These are phyloP conservation scores for Allium fistulosum DNA, from an alignment of 106 monocot species.

Conservation along the genomic window DNA sequence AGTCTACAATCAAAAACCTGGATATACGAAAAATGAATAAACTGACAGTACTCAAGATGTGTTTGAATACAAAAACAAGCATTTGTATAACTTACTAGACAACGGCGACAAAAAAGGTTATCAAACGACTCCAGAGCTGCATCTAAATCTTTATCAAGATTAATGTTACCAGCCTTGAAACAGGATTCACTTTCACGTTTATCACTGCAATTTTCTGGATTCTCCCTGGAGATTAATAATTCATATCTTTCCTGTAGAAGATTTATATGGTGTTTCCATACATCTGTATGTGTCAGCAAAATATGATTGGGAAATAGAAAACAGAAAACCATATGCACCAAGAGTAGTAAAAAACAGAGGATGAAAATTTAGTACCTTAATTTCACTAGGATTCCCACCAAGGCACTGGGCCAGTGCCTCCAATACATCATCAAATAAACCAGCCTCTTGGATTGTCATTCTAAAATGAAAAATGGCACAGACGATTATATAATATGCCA, in stretches of 20 bases:
- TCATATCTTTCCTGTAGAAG: constrained; percentile 90
- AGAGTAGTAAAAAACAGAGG: not conserved
- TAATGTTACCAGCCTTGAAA: constrained; percentile 32
- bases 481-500: too few species aligned
- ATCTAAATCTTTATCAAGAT: constrained; percentile 86
- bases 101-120: constrained; percentile 90
- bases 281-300: constrained; percentile 25
- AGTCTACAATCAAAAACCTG: constrained; percentile 98
- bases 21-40: not conserved
- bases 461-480: constrained; percentile 22
- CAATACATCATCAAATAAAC: constrained; percentile 56
- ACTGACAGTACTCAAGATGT: constrained; percentile 1
- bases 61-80: constrained; percentile 2
- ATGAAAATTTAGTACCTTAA: constrained; percentile 34
- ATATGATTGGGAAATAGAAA: constrained; percentile 33
- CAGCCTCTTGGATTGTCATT: constrained; percentile 65
- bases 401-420: constrained; percentile 47
- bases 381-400: constrained; percentile 59
- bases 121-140: constrained; percentile 97
- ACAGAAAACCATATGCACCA: constrained; percentile 10
- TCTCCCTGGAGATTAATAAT: constrained; percentile 24
- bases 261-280: constrained; percentile 34
- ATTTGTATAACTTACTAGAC: constrained; percentile 42
- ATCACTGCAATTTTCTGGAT: constrained; percentile 24
- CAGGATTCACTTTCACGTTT: constrained; percentile 26